Evolutionary conservation across 148 eudicot genomes (phyloP), one percentile per base, ranked within the genome.

Genomic region (Nepenthes gracilis): DNA sequence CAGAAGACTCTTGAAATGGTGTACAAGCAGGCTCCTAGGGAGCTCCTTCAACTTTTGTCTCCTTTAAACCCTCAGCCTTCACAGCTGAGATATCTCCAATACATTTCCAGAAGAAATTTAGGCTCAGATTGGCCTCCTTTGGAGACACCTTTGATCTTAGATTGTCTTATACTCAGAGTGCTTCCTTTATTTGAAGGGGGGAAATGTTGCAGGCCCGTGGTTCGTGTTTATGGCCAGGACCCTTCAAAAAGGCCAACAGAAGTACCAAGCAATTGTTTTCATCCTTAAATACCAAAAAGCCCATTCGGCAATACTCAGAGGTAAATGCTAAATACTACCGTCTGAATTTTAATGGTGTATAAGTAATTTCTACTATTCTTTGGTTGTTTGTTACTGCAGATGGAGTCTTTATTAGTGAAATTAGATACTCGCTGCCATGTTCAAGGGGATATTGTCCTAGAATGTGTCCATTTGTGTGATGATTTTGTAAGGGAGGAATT

Each of bases 371-470:
- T 33, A 61, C 62, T 51, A 62, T 43, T 47, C 69, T 61, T 60
- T 70, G 66, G 47, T 61, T 54, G 59, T 54, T 69, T 63, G 15
- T 58, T 32, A 67, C 55, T 85, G 81, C 96, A 85, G 96, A 79
- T 65, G 72, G 86, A 88, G 73, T 81, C 86, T 72, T 71, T 74
- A 12, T 62, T 85, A 49, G 82, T 81, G 43, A 85, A 88, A 67
- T 55, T 88, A 77, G 92, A 85, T 77, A 75, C 83, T 36, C 83
- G 67, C 67, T 67, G 77, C 23, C 87, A 69, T 68, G 72, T 88
- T 75, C 92, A 85, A 79, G 96, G 96, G 35, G 96, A 88, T 75
- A 78, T 88, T 53, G 86, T 85, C 54, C 69, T 85, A 47, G 92
- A 88, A 77, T 88, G 96, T 50, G 52, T 88, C 45, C 86, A 88